Evolutionary conservation across 163 green algal genomes (phyloP).

Genomic region (Scenedesmus sp.): DNA sequence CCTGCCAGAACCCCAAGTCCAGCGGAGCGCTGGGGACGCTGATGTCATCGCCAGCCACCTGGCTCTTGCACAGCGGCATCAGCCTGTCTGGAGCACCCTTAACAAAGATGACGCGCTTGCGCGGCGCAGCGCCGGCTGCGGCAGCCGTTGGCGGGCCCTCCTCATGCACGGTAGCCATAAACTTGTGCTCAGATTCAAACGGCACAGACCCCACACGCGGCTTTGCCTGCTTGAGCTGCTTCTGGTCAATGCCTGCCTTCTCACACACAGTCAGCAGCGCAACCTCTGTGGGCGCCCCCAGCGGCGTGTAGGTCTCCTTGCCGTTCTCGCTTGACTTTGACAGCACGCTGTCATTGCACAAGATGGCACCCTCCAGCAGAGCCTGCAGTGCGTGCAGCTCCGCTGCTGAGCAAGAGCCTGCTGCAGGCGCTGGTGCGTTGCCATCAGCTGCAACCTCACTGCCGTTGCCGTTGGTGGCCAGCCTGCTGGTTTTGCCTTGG

Average conservation of each 20-base stretch:
- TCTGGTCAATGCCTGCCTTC: slow-evolving; percentile 52
- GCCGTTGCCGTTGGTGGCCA: neutral
- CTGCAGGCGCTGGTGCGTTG: neutral
- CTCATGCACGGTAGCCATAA: slow-evolving; percentile 55
- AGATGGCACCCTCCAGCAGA: slow-evolving; percentile 53
- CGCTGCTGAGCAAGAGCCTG: neutral
- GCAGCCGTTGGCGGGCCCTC: slow-evolving; percentile 1
- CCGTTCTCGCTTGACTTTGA: slow-evolving; percentile 4
- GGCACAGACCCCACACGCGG: slow-evolving; percentile 54
- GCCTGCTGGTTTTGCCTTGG: neutral
- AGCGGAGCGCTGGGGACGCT: neutral
- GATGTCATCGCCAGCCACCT: slow-evolving; percentile 34
- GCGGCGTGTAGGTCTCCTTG: slow-evolving; percentile 1
- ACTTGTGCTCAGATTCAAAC: slow-evolving; percentile 65
- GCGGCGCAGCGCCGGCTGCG: neutral
- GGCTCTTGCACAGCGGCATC: slow-evolving; percentile 54
- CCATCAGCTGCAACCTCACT: neutral
- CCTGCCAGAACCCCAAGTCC: slow-evolving; percentile 35
- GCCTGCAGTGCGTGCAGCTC: neutral
- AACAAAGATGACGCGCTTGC: slow-evolving; percentile 54
- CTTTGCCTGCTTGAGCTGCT: slow-evolving; percentile 32
- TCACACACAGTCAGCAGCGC: slow-evolving; percentile 52
- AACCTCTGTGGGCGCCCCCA: slow-evolving; percentile 57
- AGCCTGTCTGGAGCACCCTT: slow-evolving; percentile 65
- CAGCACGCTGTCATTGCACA: slow-evolving; percentile 64